Conservation (phyloP, 108 stramenopile genomes). For the Chaetoceros muelleri region DNA sequence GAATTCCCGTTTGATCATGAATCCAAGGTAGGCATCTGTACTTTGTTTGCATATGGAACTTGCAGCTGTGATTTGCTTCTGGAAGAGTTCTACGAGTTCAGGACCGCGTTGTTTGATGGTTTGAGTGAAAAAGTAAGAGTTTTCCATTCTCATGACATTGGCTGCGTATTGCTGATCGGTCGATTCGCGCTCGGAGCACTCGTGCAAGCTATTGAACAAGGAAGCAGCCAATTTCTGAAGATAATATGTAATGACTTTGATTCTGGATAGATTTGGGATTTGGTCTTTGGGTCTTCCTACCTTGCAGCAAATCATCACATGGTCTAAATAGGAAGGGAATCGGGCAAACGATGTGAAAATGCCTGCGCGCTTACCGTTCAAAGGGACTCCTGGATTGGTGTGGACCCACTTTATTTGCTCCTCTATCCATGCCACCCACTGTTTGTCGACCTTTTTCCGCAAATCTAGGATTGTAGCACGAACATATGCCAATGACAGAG, state of each 20-base stretch:
- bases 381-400: slow-evolving; percentile 66
- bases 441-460: slow-evolving; percentile 76
- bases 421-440: slow-evolving; percentile 83
- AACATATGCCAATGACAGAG: slow-evolving; percentile 76
- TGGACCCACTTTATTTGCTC: slow-evolving; percentile 83
- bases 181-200: slow-evolving; percentile 61
- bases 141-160: slow-evolving; percentile 85
- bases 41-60: slow-evolving; percentile 75
- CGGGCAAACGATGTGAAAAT: slow-evolving; percentile 68
- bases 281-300: slow-evolving; percentile 58
- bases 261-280: slow-evolving; percentile 64
- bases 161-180: slow-evolving; percentile 83
- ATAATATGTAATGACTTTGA: slow-evolving; percentile 80
- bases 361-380: slow-evolving; percentile 78
- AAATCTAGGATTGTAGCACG: slow-evolving; percentile 78
- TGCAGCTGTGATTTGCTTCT: slow-evolving; percentile 68
- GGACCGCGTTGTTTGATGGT: slow-evolving; percentile 61
- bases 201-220: slow-evolving; percentile 65
- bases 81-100: slow-evolving; percentile 55
- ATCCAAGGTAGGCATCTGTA: slow-evolving; percentile 83
- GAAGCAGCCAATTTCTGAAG: slow-evolving; percentile 81
- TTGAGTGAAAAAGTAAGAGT: slow-evolving; percentile 80
- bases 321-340: slow-evolving; percentile 76
- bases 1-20: slow-evolving; percentile 89
- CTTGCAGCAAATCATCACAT: slow-evolving; percentile 64